phyloP scores from a whole-genome alignment of 768 basidiomycete genomes.

The Mycena amicta region DNA sequence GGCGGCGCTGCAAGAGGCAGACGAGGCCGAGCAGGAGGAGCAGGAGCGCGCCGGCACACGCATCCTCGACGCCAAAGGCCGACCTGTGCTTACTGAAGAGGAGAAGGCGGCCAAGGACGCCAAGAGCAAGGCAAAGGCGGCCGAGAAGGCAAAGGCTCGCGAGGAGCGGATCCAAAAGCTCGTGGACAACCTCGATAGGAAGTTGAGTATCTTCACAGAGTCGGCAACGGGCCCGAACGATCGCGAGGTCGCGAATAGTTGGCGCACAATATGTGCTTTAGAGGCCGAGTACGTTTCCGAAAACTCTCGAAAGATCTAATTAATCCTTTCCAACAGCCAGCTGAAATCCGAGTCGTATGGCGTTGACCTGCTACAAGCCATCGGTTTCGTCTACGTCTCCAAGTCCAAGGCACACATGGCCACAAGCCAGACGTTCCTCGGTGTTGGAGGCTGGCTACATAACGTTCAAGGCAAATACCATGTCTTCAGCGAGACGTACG shows the following conservation, averaged over 20 bases:
- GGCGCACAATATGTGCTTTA: constrained; percentile 74
- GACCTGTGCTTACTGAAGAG: constrained; percentile 62
- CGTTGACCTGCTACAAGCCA: constrained; percentile 79
- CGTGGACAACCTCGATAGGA: constrained; percentile 76
- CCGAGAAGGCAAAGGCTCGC: constrained; percentile 84
- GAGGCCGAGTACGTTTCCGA: constrained; percentile 72
- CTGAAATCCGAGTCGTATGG: constrained; percentile 87
- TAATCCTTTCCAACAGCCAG: constrained; percentile 53
- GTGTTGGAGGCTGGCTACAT: constrained; percentile 92
- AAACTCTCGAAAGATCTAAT: constrained; percentile 8
- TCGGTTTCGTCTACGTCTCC: constrained; percentile 82
- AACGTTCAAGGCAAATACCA: constrained; percentile 92
- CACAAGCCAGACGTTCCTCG: constrained; percentile 69
- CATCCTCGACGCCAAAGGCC: constrained; percentile 54
- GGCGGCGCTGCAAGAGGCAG: constrained; percentile 84
- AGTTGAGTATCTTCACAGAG: constrained; percentile 87
- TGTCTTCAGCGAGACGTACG: constrained; percentile 87
- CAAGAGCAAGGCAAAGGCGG: constrained; percentile 63
- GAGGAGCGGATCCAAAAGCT: constrained; percentile 76
- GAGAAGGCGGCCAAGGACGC: constrained; percentile 77
- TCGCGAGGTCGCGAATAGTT: constrained; percentile 68
- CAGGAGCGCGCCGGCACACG: constrained; percentile 58
- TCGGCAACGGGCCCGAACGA: constrained; percentile 73
- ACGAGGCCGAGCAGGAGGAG: constrained; percentile 58
- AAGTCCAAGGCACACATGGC: constrained; percentile 87